Conservation (phyloP, 345 rosid species). For the Citrus trifoliata region DNA sequence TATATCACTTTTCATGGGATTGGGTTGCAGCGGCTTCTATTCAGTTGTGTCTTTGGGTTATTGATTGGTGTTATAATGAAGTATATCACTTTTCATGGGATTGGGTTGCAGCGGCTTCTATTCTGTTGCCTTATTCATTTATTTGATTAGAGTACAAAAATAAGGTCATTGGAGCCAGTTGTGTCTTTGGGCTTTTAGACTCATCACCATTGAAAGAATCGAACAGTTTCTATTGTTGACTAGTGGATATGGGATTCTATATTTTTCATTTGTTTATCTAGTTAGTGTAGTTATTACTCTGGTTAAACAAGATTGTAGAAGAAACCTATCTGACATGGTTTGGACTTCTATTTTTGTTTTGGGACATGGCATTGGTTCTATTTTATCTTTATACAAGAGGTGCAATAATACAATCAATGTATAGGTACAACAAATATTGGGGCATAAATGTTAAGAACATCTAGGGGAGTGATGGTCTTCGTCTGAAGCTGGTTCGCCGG, state of each 20-base stretch:
- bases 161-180: background rate
- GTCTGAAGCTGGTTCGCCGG: slow-evolving; percentile 24
- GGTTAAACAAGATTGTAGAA: background rate
- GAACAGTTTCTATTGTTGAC: background rate
- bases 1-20: too few relatives aligned
- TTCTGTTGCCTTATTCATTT: too few relatives aligned
- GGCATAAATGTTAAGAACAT: background rate
- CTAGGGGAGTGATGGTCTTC: slow-evolving; percentile 49
- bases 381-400: slow-evolving; percentile 4
- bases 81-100: too few relatives aligned
- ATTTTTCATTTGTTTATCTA: background rate
- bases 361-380: background rate
- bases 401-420: background rate
- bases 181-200: background rate
- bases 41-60: too few relatives aligned
- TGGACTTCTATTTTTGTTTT: background rate
- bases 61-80: too few relatives aligned
- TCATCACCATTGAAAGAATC: background rate
- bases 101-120: too few relatives aligned
- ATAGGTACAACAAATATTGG: background rate
- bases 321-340: background rate
- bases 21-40: too few relatives aligned
- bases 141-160: too few relatives aligned
- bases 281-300: background rate
- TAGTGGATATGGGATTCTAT: background rate